Evolutionary conservation across 148 eudicot species (phyloP).

Genomic region (Linanthus parryae): DNA sequence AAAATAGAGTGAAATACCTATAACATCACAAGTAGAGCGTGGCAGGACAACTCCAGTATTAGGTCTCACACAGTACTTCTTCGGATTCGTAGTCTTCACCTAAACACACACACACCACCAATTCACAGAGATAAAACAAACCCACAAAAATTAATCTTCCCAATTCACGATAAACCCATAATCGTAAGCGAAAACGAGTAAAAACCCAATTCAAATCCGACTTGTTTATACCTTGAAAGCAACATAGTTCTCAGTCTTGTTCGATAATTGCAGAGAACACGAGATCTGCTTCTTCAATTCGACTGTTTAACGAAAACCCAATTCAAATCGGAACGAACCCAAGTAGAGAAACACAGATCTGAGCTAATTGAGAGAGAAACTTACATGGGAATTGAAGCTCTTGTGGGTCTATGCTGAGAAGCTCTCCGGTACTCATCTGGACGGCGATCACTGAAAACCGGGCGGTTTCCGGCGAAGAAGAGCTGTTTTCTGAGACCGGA

Average conservation of each 20-base stretch:
- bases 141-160: too few relatives aligned
- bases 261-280: constrained; percentile 55
- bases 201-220: not conserved
- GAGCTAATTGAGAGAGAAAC: not conserved
- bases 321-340: too few relatives aligned
- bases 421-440: constrained; percentile 67
- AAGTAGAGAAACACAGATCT: too few relatives aligned
- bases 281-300: constrained; percentile 97
- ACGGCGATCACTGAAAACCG: constrained; percentile 1
- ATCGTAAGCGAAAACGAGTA: too few relatives aligned
- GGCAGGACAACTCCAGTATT: constrained; percentile 82
- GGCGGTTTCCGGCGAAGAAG: not conserved
- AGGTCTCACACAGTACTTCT: constrained; percentile 82
- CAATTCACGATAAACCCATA: not conserved
- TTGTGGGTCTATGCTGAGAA: constrained; percentile 70
- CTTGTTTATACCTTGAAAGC: constrained; percentile 98
- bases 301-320: constrained; percentile 31
- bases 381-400: constrained; percentile 80
- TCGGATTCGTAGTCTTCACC: constrained; percentile 94
- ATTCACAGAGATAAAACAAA: too few relatives aligned
- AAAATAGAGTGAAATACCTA: constrained; percentile 33
- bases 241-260: constrained; percentile 64
- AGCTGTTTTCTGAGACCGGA: not conserved
- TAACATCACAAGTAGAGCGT: constrained; percentile 57
- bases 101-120: constrained; percentile 11